phyloP scores from a whole-genome alignment of 2,329 filamentous ascomycete species.

The Penicillium olsonii region DNA sequence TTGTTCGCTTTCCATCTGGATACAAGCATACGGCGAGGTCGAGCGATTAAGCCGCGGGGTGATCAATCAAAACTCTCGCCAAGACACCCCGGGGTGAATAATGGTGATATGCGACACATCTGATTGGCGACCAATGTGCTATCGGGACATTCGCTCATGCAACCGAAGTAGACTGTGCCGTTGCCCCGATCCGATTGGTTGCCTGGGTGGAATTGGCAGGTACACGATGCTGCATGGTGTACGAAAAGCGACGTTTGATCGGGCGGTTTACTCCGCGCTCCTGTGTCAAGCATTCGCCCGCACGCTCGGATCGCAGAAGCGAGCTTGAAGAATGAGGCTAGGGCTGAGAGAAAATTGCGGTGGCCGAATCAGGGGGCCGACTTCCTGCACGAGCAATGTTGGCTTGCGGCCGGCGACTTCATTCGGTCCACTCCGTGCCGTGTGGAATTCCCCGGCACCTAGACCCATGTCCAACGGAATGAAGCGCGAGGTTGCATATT shows the following conservation, averaged over 20 bases:
- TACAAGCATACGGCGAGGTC: neutral
- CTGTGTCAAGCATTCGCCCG: slow-evolving; percentile 3
- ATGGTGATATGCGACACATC: slow-evolving; percentile 1
- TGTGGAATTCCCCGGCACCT: slow-evolving; percentile 3
- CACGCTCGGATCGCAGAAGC: neutral
- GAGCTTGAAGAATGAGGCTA: slow-evolving; percentile 2
- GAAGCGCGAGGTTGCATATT: neutral
- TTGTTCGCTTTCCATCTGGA: slow-evolving; percentile 1
- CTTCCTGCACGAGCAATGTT: slow-evolving; percentile 6
- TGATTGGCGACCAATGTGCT: slow-evolving; percentile 11
- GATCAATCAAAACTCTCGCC: neutral
- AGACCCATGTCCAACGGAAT: neutral
- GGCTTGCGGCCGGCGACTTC: neutral
- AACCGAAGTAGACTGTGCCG: neutral
- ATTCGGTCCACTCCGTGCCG: neutral
- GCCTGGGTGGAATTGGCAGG: slow-evolving; percentile 8
- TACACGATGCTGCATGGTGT: neutral
- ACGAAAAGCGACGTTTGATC: neutral
- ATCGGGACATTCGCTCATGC: neutral
- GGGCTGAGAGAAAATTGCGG: neutral
- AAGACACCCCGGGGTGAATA: neutral
- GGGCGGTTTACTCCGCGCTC: neutral
- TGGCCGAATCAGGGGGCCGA: neutral
- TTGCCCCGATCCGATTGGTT: neutral
- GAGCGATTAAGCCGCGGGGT: slow-evolving; percentile 11